phyloP scores from a whole-genome alignment of 345 rosid species.

The Arabis hirsuta region DNA sequence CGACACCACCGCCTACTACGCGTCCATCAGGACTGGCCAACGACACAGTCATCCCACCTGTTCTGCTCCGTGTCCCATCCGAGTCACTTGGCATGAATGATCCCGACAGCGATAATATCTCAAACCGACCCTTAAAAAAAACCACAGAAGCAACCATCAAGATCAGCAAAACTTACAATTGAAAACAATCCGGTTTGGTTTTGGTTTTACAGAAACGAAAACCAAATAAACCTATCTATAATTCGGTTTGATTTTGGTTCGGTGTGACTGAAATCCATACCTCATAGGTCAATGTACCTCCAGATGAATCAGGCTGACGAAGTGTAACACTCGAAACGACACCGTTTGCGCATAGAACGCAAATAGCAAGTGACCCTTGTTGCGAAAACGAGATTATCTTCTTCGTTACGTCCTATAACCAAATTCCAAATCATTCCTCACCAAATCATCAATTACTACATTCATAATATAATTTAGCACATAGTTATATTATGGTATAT shows the following conservation, averaged over 20 bases:
- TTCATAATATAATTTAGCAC: too few species aligned
- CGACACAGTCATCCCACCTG: slow-evolving; percentile 96
- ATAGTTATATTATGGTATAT: too few species aligned
- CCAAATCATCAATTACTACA: slow-evolving; percentile 18
- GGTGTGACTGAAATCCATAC: slow-evolving; percentile 39
- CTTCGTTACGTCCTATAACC: slow-evolving; percentile 78
- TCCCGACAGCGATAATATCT: slow-evolving; percentile 90
- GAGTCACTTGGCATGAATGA: slow-evolving; percentile 89
- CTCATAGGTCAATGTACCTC: slow-evolving; percentile 98
- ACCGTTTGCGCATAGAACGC: slow-evolving; percentile 91
- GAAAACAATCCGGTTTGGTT: background rate
- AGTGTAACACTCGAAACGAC: slow-evolving; percentile 90
- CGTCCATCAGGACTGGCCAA: slow-evolving; percentile 94
- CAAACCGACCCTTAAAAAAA: slow-evolving; percentile 78
- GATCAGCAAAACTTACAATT: slow-evolving; percentile 3
- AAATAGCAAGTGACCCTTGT: slow-evolving; percentile 84
- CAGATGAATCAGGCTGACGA: slow-evolving; percentile 92
- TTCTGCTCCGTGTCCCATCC: slow-evolving; percentile 77
- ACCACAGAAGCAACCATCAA: slow-evolving; percentile 7
- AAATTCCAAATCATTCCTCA: background rate
- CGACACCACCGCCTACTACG: slow-evolving; percentile 91
- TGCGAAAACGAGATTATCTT: slow-evolving; percentile 96
- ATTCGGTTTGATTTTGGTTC: background rate
- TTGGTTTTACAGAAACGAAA: background rate
- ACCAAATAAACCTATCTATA: background rate